Conservation (phyloP, 148 eudicot genomes). For the Silene latifolia region DNA sequence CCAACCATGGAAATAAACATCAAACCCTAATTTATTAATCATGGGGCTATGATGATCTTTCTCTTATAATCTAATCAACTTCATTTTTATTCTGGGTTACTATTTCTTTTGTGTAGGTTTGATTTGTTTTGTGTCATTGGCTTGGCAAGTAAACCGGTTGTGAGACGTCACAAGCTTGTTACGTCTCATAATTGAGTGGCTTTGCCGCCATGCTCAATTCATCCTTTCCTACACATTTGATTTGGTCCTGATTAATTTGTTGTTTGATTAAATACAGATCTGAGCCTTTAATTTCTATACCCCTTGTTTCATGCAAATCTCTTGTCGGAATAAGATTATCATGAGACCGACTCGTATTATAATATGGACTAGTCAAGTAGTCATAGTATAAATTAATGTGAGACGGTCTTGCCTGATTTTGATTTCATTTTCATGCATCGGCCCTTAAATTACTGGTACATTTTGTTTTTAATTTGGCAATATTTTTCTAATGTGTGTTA, state of each 20-base stretch:
- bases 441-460: no score
- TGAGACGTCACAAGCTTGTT: neutral
- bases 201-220: slow-evolving; percentile 3
- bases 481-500: no score
- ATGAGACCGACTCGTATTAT: no score
- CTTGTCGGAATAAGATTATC: slow-evolving; percentile 12
- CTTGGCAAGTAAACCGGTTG: neutral
- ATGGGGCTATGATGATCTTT: slow-evolving; percentile 5
- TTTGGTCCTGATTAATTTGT: neutral
- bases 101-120: neutral
- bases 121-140: neutral
- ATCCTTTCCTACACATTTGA: neutral
- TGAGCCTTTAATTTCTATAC: slow-evolving; percentile 17
- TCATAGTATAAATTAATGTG: no score
- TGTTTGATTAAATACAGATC: slow-evolving; percentile 7
- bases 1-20: no score
- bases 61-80: no score
- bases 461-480: no score
- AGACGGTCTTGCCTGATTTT: no score
- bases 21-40: neutral
- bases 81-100: no score
- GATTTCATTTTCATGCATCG: slow-evolving; percentile 47
- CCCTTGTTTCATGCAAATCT: neutral
- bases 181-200: no score
- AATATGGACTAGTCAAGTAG: no score